Base-by-base conservation (phyloP, 192 early-diverging fungal species). In the Funneliformis geosporum region DNA sequence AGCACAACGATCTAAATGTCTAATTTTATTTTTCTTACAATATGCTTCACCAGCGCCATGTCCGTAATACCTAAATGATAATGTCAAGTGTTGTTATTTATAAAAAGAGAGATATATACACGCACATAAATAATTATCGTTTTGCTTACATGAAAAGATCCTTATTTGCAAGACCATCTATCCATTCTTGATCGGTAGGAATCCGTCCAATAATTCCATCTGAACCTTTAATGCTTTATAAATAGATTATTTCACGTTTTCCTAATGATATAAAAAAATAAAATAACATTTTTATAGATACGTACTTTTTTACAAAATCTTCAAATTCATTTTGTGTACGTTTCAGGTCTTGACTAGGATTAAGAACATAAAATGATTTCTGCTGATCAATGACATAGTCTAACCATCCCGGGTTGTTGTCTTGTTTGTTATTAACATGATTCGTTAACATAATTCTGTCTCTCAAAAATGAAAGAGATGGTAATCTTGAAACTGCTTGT, bases 1-100 rank as follows among this genome's bases (percentile, higher is more conserved):
- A 5, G 95, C 90, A 70, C 96, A 95, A 16, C 83, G 82, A 0
- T 88, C 80, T 9, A 96, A 81, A 44, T 87, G 80, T 10, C 93
- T 90, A 38, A 98, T 85, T 38, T 87, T 83, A 6, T 91, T 79
- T 1, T 93, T 90, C 12, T 87, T 81, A 38, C 96, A 86, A 80
- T 95, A 96, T 65, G 89, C 86, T 82, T 98, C 97, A 0, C 93
- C 97, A 7, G 95, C 94, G 60, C 96, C 94, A 84, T 99, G 98
- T 12, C 97, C 98, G 89, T 98, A 95, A 83, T 99, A 94, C 9
- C 92, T 95, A 80, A 7, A 7, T 8, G 27, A 73, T 27, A 25
- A 71, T 25, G 59, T 23, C 14, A 84, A 60, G 21, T 65, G 76
- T 73, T 44, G 33, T 33, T 12, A 55, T 28, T 33, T 21, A 5